phyloP scores from a whole-genome alignment of 352 stramenopile species.

The Globisporangium apiculatum region DNA sequence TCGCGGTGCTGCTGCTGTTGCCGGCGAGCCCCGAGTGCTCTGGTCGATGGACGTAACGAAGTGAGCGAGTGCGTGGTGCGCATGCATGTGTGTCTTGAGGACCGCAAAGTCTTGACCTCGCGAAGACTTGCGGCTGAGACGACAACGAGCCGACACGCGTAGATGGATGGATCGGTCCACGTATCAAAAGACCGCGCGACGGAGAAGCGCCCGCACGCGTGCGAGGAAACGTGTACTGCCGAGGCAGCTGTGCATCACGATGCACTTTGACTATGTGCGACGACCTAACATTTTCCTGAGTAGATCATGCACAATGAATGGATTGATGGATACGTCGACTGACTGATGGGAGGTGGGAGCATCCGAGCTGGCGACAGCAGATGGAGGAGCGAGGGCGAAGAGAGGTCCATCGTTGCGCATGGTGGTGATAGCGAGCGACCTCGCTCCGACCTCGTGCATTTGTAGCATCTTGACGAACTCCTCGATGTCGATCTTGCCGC shows the following conservation, averaged over 20 bases:
- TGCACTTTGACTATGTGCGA: too few relatives aligned
- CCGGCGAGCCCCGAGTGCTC: not conserved
- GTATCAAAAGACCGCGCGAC: too few relatives aligned
- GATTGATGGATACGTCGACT: not conserved
- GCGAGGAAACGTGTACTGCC: too few relatives aligned
- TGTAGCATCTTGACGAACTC: constrained; percentile 70
- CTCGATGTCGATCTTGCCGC: constrained; percentile 68
- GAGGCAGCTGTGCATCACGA: too few relatives aligned
- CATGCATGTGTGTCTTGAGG: too few relatives aligned
- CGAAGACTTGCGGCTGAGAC: constrained; percentile 7
- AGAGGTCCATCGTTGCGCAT: not conserved
- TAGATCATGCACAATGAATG: too few relatives aligned
- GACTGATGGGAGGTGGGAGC: too few relatives aligned
- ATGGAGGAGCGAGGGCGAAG: too few relatives aligned
- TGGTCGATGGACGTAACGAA: constrained; percentile 6
- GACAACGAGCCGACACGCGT: constrained; percentile 9
- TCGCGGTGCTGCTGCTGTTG: not conserved
- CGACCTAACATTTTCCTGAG: too few relatives aligned
- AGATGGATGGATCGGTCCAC: not conserved
- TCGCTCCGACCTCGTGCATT: constrained; percentile 44
- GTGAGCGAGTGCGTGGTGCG: constrained; percentile 1
- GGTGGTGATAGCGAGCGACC: not conserved
- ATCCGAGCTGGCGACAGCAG: too few relatives aligned
- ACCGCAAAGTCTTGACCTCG: too few relatives aligned
- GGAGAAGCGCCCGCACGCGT: too few relatives aligned